Evolutionary conservation across 257 asterid species (phyloP).

Genomic region (Paraleonurus japonicus): DNA sequence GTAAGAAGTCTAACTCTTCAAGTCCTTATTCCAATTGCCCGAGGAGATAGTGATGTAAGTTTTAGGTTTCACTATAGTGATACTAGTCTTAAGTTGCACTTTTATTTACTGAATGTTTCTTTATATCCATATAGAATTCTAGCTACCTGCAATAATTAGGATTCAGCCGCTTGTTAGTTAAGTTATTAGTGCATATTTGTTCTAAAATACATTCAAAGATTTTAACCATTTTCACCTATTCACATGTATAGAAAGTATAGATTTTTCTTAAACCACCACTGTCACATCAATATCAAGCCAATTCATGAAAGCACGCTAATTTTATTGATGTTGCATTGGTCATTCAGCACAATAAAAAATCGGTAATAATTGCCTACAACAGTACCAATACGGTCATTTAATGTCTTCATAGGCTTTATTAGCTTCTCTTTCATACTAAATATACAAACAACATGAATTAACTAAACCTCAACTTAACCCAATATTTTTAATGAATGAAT

Average conservation of each 20-base stretch:
- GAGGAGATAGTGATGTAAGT: background rate
- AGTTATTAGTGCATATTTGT: background rate
- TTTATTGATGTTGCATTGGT: background rate
- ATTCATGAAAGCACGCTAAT: background rate
- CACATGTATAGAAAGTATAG: background rate
- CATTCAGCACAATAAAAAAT: background rate
- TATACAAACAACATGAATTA: background rate
- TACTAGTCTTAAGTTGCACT: background rate
- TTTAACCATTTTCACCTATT: background rate
- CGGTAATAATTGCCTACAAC: background rate
- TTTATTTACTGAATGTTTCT: background rate
- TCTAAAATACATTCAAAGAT: background rate
- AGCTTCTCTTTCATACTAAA: conserved; percentile 13
- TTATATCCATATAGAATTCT: background rate
- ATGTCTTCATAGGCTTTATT: background rate
- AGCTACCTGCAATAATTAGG: background rate
- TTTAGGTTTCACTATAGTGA: background rate
- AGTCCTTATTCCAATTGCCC: background rate
- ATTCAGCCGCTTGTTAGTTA: background rate
- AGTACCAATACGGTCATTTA: background rate
- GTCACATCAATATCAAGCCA: background rate
- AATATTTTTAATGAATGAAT: background rate
- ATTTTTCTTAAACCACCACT: conserved; percentile 6
- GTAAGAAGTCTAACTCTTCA: background rate
- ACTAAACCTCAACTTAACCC: conserved; percentile 11